Percentiles rank a stretch among this genome's conserved stretches.
Evolutionary conservation across 2,329 filamentous ascomycete species (phyloP).

Genomic region (Monosporascus ibericus): DNA sequence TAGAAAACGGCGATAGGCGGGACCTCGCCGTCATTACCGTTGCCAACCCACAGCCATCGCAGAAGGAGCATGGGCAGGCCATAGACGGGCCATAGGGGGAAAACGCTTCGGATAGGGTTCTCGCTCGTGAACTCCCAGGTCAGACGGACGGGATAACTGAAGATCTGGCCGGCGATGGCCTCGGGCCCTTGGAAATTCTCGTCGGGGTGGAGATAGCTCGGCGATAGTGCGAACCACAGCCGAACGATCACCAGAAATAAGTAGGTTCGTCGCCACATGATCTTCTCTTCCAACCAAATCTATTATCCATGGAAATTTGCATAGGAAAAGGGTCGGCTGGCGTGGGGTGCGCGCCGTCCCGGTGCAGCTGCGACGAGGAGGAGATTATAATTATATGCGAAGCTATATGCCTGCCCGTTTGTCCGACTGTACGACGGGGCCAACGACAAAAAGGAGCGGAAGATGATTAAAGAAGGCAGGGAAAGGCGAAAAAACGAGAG

Average conservation of each 20-base stretch:
- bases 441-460: no score
- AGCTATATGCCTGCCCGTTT: no score
- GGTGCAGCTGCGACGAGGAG: no score
- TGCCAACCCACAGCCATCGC: slow-evolving; percentile 87
- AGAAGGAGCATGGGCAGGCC: slow-evolving; percentile 88
- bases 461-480: no score
- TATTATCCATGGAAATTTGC: slow-evolving; percentile 8
- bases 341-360: slow-evolving; percentile 2
- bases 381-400: no score
- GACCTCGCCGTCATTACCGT: slow-evolving; percentile 68
- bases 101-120: slow-evolving; percentile 87
- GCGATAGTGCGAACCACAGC: slow-evolving; percentile 87
- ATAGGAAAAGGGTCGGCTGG: background rate
- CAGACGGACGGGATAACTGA: slow-evolving; percentile 79
- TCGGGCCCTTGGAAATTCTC: slow-evolving; percentile 99
- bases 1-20: slow-evolving; percentile 87
- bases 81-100: slow-evolving; percentile 93
- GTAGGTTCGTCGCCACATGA: slow-evolving; percentile 90
- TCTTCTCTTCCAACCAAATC: no score
- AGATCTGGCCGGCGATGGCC: slow-evolving; percentile 90
- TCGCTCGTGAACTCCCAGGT: slow-evolving; percentile 96
- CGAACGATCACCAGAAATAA: slow-evolving; percentile 78
- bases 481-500: no score
- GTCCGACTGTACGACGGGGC: no score
- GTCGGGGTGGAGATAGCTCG: slow-evolving; percentile 96